Evolutionary conservation across 2,329 filamentous ascomycete species (phyloP), one percentile per base, ranked within the genome.

Genomic region (Pyrenochaeta sp.): DNA sequence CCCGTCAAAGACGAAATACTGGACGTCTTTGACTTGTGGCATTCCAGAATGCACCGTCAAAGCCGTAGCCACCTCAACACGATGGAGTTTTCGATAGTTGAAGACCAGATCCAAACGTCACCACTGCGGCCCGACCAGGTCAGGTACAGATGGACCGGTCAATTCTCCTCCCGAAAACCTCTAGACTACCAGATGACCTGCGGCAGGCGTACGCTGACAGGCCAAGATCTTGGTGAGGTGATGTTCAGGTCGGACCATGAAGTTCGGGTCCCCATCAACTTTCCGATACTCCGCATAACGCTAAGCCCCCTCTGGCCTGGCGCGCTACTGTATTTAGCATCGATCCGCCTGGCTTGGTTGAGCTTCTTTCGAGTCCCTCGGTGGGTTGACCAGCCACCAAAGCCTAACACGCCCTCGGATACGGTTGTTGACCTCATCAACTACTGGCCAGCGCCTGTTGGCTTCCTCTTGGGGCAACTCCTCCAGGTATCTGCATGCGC

Each of bases 261-360:
- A 28, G 19, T 35, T 41, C 63, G 61, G 61, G 41, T 63, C 63
- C 59, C 63, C 63, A 60, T 47, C 44, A 35, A 41, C 53, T 44
- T 22, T 63, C 63, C 62, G 63, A 35, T n/a, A 44, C 44, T 38
- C 42, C 58, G 47, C 47, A 47, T 17, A 21, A n/a, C 46, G 15
- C 36, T 44, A 51, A 51, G 15, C 4, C 52, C 29, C 2, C 26
- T 47, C 35, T 10, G 1, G 28, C 43, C 26, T n/a, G n/a, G n/a
- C n/a, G n/a, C n/a, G n/a, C 35, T 62, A 57, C 58, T 27, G 35
- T 4, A 10, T 18, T 51, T 63, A 48, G 52, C 28, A 39, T 26
- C 19, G 30, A 48, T 46, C 41, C 7, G 29, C 51, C 23, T 18
- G 28, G 21, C 43, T 39, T 52, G 41, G 30, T 26, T 43, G 44